Evolutionary conservation across 441 rosid species (phyloP).

Genomic region (Syzygium malaccense): DNA sequence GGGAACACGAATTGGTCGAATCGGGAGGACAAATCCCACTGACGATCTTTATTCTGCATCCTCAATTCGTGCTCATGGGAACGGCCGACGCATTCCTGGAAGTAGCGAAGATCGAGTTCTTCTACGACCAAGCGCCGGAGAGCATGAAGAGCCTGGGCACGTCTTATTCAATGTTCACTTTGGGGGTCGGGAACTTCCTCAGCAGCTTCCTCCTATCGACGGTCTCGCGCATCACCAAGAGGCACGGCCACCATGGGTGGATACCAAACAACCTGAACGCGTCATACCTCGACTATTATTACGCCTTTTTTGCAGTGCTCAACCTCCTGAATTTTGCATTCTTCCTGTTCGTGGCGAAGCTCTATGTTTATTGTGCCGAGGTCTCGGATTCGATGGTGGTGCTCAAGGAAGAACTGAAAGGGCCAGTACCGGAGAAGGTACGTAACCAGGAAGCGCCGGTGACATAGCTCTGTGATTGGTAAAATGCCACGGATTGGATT

Average conservation of each 20-base stretch:
- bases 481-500: background rate
- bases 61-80: constrained; percentile 83
- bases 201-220: constrained; percentile 73
- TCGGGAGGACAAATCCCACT: constrained; percentile 44
- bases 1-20: constrained; percentile 37
- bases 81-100: constrained; percentile 71
- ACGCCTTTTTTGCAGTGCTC: constrained; percentile 59
- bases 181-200: constrained; percentile 64
- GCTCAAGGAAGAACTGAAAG: constrained; percentile 42
- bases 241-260: constrained; percentile 56
- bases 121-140: constrained; percentile 92
- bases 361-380: constrained; percentile 71
- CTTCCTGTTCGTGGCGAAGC: constrained; percentile 54
- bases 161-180: constrained; percentile 43
- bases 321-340: constrained; percentile 53
- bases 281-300: constrained; percentile 73
- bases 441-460: constrained; percentile 2
- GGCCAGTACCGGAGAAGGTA: background rate
- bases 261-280: constrained; percentile 72
- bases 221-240: constrained; percentile 42
- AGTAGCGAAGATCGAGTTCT: constrained; percentile 79
- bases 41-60: constrained; percentile 63
- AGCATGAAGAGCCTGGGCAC: constrained; percentile 91
- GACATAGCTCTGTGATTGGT: background rate
- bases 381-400: constrained; percentile 55